These are phyloP conservation scores for Fragaria vesca DNA, from an alignment of 306 rosid species.

Conservation along the genomic window DNA sequence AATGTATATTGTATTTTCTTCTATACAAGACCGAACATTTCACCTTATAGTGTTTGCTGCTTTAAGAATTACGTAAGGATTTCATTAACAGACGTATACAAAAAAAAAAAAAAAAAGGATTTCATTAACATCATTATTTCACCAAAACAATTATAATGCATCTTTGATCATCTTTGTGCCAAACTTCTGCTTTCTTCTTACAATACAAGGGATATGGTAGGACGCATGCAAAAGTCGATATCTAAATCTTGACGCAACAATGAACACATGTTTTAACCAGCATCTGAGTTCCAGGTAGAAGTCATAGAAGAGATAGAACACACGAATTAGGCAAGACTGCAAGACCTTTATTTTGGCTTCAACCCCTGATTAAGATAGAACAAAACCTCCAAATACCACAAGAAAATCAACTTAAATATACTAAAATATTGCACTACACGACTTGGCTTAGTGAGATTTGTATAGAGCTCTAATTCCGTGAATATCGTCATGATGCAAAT, in stretches of 20 bases:
- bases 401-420: neutral
- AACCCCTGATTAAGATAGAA: neutral
- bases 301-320: neutral
- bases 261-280: neutral
- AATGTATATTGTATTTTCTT: neutral
- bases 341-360: neutral
- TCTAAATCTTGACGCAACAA: neutral
- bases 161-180: neutral
- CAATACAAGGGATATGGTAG: neutral
- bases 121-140: neutral
- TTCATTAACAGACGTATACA: neutral
- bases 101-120: neutral
- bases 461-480: conserved; percentile 27
- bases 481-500: conserved; percentile 22
- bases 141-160: neutral
- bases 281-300: too few relatives aligned
- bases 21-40: neutral
- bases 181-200: neutral
- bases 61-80: neutral
- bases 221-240: too few relatives aligned
- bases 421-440: neutral
- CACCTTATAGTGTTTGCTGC: neutral
- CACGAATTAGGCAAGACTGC: neutral
- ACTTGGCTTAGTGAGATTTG: neutral
- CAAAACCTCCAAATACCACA: neutral